Evolutionary conservation across 306 rosid species (phyloP).

Genomic region (Trifolium pratense): DNA sequence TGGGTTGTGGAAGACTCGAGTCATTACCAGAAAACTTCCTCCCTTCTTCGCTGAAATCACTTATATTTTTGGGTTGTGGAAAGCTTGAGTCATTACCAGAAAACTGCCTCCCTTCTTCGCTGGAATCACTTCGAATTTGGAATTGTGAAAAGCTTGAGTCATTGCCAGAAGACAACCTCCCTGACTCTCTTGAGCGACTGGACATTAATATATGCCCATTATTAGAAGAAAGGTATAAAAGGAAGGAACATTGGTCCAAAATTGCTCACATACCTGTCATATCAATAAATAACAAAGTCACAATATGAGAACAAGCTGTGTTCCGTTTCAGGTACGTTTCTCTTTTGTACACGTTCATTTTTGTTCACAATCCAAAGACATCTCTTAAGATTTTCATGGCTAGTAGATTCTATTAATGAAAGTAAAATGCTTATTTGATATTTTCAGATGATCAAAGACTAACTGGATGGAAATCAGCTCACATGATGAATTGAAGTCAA

Average conservation of each 20-base stretch:
- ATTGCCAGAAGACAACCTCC: background rate
- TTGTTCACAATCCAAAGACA: no score
- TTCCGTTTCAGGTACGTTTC: background rate
- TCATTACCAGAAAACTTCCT: background rate
- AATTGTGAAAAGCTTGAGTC: background rate
- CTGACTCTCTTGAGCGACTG: background rate
- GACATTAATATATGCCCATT: accelerated
- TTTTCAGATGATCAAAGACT: no score
- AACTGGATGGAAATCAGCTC: background rate
- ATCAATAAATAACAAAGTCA: no score
- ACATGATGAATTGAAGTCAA: background rate
- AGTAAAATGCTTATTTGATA: no score
- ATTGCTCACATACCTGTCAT: background rate
- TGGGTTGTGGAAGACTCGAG: accelerated
- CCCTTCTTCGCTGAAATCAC: background rate
- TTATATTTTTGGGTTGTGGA: background rate
- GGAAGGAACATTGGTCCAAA: background rate
- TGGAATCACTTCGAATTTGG: background rate
- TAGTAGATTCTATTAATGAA: no score
- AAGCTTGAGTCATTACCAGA: background rate
- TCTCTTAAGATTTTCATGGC: no score
- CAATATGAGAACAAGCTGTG: background rate
- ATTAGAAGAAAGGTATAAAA: background rate
- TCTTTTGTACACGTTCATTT: no score
- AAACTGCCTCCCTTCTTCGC: background rate